Conservation (phyloP, 257 asterid species). For the Datura wrightii region DNA sequence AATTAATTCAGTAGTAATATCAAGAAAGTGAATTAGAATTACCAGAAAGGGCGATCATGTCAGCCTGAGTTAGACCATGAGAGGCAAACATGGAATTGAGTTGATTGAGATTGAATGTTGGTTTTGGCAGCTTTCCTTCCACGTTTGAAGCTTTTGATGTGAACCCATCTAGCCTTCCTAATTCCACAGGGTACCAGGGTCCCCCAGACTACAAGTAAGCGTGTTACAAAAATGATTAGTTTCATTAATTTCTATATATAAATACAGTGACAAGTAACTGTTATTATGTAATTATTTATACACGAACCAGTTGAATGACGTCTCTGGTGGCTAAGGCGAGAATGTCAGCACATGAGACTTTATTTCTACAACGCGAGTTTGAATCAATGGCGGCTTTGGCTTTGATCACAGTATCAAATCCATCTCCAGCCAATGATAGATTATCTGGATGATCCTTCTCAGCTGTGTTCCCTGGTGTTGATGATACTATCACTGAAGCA, state of each 20-base stretch:
- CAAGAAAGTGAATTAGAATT: neutral
- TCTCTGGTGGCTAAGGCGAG: constrained; percentile 86
- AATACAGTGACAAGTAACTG: neutral
- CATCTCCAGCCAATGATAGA: constrained; percentile 93
- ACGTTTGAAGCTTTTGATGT: constrained; percentile 70
- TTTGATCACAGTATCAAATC: constrained; percentile 82
- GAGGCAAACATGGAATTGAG: constrained; percentile 69
- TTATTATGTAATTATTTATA: neutral
- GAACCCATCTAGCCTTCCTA: constrained; percentile 87
- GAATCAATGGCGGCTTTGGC: constrained; percentile 88
- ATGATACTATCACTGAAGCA: constrained; percentile 74
- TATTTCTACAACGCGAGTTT: constrained; percentile 56
- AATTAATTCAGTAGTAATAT: neutral
- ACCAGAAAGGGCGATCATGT: constrained; percentile 98
- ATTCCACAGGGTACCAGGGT: constrained; percentile 72
- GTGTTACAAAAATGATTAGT: neutral
- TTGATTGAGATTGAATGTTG: constrained; percentile 67
- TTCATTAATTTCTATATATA: neutral
- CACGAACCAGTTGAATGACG: constrained; percentile 67
- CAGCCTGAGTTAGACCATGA: constrained; percentile 59
- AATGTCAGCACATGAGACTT: constrained; percentile 93
- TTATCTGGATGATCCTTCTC: constrained; percentile 90
- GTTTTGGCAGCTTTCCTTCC: constrained; percentile 70
- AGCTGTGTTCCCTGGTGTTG: constrained; percentile 63
- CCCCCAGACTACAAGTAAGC: constrained; percentile 63